Evolutionary conservation across 2,329 filamentous ascomycete genomes (phyloP).

Genomic region (Trichophyton mentagrophytes): DNA sequence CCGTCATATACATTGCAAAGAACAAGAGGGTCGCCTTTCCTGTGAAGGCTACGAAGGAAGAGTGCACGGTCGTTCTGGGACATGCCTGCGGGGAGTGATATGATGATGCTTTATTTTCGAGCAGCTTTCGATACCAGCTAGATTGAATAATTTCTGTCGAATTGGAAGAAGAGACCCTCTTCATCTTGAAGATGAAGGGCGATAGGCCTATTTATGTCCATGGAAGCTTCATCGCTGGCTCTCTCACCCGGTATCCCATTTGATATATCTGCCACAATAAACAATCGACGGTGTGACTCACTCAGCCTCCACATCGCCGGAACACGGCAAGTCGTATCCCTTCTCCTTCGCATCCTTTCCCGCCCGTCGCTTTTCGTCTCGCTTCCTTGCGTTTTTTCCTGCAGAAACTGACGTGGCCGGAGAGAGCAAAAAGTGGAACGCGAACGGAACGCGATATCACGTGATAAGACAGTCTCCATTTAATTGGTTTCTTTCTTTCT

Average conservation of each 20-base stretch:
- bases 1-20: constrained; percentile 45
- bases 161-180: background rate
- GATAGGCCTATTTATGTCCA: background rate
- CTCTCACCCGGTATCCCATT: background rate
- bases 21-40: constrained; percentile 38
- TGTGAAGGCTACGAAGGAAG: constrained; percentile 34
- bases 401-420: background rate
- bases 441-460: background rate
- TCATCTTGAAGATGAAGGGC: background rate
- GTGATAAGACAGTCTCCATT: background rate
- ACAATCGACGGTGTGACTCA: background rate
- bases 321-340: background rate
- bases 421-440: background rate
- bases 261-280: background rate
- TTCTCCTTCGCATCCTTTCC: background rate
- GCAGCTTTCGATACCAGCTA: no score
- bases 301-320: background rate
- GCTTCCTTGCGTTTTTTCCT: background rate
- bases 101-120: background rate
- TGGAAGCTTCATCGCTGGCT: background rate
- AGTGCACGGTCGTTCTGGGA: constrained; percentile 14
- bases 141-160: background rate
- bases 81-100: background rate
- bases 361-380: background rate
- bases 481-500: background rate